Evolutionary conservation across 2,329 filamentous ascomycete species (phyloP).

Genomic region (Dichotomopilus funicola): DNA sequence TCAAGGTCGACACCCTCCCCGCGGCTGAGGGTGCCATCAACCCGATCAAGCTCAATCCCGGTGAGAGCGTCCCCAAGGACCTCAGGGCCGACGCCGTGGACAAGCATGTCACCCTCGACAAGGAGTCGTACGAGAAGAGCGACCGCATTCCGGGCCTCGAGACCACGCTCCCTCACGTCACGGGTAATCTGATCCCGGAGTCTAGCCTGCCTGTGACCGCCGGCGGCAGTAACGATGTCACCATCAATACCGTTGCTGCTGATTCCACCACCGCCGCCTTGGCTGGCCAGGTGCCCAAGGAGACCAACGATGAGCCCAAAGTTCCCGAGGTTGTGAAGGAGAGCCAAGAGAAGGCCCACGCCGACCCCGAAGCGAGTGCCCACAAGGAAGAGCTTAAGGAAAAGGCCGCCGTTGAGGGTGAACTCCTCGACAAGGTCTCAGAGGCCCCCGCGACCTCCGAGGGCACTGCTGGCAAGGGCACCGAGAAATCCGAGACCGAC

Average conservation of each 20-base stretch:
- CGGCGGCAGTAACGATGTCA: conserved; percentile 31
- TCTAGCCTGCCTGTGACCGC: conserved; percentile 65
- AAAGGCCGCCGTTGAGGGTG: conserved; percentile 64
- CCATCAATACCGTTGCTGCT: conserved; percentile 48
- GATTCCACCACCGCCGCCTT: conserved; percentile 61
- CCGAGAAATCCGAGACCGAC: conserved; percentile 45
- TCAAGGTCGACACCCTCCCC: conserved; percentile 57
- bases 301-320: conserved; percentile 42
- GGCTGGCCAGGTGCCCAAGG: conserved; percentile 60
- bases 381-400: conserved; percentile 59
- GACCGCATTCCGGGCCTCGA: conserved; percentile 53
- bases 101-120: conserved; percentile 67
- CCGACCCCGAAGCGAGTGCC: conserved; percentile 61
- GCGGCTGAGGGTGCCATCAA: conserved; percentile 63
- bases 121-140: conserved; percentile 79
- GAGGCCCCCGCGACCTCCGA: conserved; percentile 53
- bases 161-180: conserved; percentile 48
- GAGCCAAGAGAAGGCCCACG: conserved; percentile 61
- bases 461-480: conserved; percentile 45
- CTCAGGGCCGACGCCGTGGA: conserved; percentile 63
- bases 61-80: conserved; percentile 71
- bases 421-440: conserved; percentile 61
- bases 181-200: conserved; percentile 68
- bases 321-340: conserved; percentile 62
- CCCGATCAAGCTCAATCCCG: conserved; percentile 70